Base-by-base conservation (phyloP, 768 basidiomycete species). In the Dioszegia hungarica region DNA sequence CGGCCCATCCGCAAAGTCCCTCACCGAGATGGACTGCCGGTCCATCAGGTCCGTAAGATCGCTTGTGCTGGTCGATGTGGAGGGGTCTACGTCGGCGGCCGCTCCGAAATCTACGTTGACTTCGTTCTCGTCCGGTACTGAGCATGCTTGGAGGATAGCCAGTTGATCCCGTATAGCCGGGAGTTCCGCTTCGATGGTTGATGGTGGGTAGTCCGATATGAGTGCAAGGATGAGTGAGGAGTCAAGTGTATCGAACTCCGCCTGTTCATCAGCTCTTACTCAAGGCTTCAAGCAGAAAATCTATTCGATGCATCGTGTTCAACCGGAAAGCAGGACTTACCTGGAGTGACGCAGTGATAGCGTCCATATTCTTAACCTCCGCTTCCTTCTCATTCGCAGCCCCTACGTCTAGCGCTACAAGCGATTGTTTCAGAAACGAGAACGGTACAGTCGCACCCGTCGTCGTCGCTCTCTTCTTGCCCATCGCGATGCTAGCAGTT, bases 201-300 rank as follows among this genome's bases (percentile, higher is more conserved):
- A 31, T 2, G 63, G 57, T 5, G 57, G 41, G 51, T 69, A 60
- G 41, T 72, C 70, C 2, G 65, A 69, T 2, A 72, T 8, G 19
- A 67, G 33, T 9, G 66, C 64, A 27, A 57, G 31, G 52, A 72
- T 66, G 38, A 72, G 51, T 17, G 63, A 36, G 1, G 43, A 31
- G 36, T 72, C 70, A 29, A 72, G 57, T 6, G 67, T 44, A 1
- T 66, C 68, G 36, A 63, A 66, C 25, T 72, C 70, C 28, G 62
- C 54, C 70, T 68, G 50, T 6, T 5, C 6, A 5, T 41, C 40
- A 41, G 24, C n/a, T n/a, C n/a, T n/a, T n/a, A n/a, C n/a, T n/a
- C n/a, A n/a, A n/a, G n/a, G n/a, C n/a, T n/a, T 11, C 27, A 31
- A 14, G 14, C 25, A 19, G 5, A 10, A 24, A 3, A 17, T 44